Base-by-base conservation (phyloP, 768 basidiomycete species). In the Panellus pusillus region DNA sequence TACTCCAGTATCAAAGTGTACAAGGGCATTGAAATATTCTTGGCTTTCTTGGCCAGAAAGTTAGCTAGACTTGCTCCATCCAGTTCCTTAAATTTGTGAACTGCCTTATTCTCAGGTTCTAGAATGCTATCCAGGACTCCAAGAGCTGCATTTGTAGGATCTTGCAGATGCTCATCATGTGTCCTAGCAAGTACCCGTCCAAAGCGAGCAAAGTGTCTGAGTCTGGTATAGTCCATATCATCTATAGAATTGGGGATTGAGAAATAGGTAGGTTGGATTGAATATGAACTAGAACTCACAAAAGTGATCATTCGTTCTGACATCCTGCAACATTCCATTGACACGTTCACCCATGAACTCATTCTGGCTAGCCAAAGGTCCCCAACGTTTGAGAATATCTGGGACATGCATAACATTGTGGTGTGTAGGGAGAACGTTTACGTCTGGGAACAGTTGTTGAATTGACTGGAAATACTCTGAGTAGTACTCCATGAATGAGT, bases 311-410 rank as follows among this genome's bases (percentile, higher is more conserved):
- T 58, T 54, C 13, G 57, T 58, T 19, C 27, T 38, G 8, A 50
- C 50, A 14, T 43, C 28, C 27, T 44, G 38, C 4, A 58, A 29
- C 3, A 24, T 20, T 17, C 57, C 53, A 55, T 61, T 61, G 18
- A 55, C 9, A 20, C 42, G 35, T 40, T 61, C 60, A n/a, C 57
- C 56, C 17, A 36, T 35, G 39, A 58, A 57, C 31, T 61, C 52
- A 55, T 49, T 58, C 11, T 55, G 31, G 4, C 15, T 9, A n/a
- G 57, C 15, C 12, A 56, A n/a, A 31, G 60, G 52, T 11, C 60
- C 60, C 60, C 56, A 58, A 48, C 32, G 39, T 47, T 47, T 55
- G 7, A 58, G 11, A 5, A 32, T 29, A 2, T 41, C 41, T 18
- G 5, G 29, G 24, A n/a, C 20, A 45, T 61, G 60, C 52, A 58